Evolutionary conservation across 2,329 filamentous ascomycete genomes (phyloP).

Genomic region (Chaetomiaceae sp.): DNA sequence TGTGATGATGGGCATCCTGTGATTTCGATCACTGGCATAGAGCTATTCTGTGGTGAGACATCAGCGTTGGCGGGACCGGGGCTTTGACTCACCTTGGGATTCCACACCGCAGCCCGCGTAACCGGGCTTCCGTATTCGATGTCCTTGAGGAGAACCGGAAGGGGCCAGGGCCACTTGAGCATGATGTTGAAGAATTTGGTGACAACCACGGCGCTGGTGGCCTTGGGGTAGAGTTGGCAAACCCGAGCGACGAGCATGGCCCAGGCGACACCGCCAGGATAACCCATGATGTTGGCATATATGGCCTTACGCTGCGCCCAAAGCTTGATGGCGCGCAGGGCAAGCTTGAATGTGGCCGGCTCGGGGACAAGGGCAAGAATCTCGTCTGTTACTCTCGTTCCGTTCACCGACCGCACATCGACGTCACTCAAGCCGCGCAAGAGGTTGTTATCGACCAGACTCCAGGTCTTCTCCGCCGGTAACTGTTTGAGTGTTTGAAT

Average conservation of each 20-base stretch:
- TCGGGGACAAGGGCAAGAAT: constrained; percentile 87
- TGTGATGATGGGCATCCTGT: constrained; percentile 97
- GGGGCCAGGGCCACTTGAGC: constrained; percentile 87
- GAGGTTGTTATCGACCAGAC: constrained; percentile 77
- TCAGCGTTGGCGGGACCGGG: constrained; percentile 3
- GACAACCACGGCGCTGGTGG: constrained; percentile 81
- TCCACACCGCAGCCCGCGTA: constrained; percentile 79
- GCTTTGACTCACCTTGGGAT: constrained; percentile 65
- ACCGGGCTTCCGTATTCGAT: constrained; percentile 73
- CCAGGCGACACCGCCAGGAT: constrained; percentile 95
- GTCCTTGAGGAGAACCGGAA: constrained; percentile 83
- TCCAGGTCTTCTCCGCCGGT: constrained; percentile 61
- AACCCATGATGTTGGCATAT: constrained; percentile 94
- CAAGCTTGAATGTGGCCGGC: constrained; percentile 81
- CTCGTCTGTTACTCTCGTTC: constrained; percentile 89
- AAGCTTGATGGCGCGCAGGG: constrained; percentile 86
- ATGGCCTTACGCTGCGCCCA: constrained; percentile 92
- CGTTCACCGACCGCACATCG: constrained; percentile 86
- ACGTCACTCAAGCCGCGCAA: constrained; percentile 81
- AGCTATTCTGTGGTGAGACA: constrained; percentile 45
- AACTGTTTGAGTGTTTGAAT: constrained; percentile 67
- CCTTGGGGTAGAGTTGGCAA: constrained; percentile 93
- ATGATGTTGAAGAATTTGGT: constrained; percentile 94
- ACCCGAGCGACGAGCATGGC: constrained; percentile 95
- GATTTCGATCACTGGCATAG: constrained; percentile 74